Conservation (phyloP, 2,329 filamentous ascomycete species). For the Chaetomiaceae sp. region DNA sequence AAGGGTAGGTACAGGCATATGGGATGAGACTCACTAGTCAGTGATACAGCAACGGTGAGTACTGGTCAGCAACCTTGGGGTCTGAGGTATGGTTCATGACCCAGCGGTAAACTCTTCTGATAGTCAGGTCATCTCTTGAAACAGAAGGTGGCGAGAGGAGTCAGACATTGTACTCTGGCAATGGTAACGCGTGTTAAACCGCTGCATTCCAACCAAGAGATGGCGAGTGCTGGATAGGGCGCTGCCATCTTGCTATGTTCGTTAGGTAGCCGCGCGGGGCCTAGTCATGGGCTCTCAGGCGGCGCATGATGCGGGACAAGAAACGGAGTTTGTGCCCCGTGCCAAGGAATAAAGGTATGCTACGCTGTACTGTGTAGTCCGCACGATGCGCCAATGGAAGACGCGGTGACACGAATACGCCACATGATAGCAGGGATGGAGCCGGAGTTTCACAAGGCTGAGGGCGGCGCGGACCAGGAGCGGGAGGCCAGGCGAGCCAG, state of each 20-base stretch:
- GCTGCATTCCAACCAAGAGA: background rate
- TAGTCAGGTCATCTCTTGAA: background rate
- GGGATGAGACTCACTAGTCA: background rate
- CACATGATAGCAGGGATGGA: background rate
- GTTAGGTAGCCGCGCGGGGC: background rate
- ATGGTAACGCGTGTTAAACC: background rate
- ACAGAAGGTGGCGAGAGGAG: conserved; percentile 1
- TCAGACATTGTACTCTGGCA: background rate
- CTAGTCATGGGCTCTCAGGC: background rate
- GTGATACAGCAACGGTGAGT: conserved; percentile 3
- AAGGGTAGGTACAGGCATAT: background rate
- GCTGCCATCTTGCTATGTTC: too few relatives aligned
- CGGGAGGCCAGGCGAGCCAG: too few relatives aligned
- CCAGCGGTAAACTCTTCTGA: background rate
- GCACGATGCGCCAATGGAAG: too few relatives aligned
- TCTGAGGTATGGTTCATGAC: background rate
- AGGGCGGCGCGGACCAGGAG: too few relatives aligned
- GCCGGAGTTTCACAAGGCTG: too few relatives aligned
- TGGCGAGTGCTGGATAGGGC: background rate
- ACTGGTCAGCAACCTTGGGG: background rate
- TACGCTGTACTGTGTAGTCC: background rate
- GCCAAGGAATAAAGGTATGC: background rate
- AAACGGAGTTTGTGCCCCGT: conserved; percentile 2
- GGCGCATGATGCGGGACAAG: background rate
- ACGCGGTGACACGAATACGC: conserved; percentile 1